A percentile compares a stretch with the other conserved stretches of the same genome.
Conservation (phyloP, 305 asterid genomes). For the Petunia hybrid region DNA sequence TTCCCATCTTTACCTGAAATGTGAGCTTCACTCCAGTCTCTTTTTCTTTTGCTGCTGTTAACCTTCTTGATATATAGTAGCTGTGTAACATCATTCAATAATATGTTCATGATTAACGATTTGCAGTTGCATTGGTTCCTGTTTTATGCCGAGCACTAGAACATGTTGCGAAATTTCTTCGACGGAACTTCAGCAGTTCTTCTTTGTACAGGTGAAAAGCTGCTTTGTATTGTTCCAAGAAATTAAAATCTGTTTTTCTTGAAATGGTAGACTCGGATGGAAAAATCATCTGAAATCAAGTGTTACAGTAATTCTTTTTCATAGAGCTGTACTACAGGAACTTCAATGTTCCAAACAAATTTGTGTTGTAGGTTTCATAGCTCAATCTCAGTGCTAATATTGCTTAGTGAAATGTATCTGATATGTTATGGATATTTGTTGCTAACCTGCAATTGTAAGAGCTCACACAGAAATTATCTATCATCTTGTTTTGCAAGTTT, state of each 20-base stretch:
- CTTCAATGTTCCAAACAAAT: slow-evolving; percentile 9
- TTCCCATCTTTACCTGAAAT: slow-evolving; percentile 82
- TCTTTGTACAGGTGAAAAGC: slow-evolving; percentile 72
- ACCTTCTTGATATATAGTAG: slow-evolving; percentile 23
- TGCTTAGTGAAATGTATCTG: slow-evolving; percentile 6
- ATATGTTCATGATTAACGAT: slow-evolving; percentile 31
- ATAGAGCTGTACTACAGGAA: neutral
- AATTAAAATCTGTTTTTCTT: neutral
- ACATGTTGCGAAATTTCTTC: slow-evolving; percentile 83
- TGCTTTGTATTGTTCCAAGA: neutral
- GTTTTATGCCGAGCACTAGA: slow-evolving; percentile 79
- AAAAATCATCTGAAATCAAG: slow-evolving; percentile 17
- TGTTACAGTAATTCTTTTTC: neutral
- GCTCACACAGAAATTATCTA: neutral
- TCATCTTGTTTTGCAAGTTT: slow-evolving; percentile 13
- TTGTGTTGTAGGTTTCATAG: slow-evolving; percentile 12
- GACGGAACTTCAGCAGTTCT: slow-evolving; percentile 89
- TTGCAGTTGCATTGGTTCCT: slow-evolving; percentile 89
- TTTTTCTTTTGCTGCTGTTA: slow-evolving; percentile 23
- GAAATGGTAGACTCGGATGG: neutral
- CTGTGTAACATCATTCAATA: slow-evolving; percentile 12
- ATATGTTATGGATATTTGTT: neutral
- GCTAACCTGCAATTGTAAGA: slow-evolving; percentile 13
- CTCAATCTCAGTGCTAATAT: neutral
- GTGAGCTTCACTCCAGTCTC: slow-evolving; percentile 50